Conservation (phyloP, 257 asterid species). For the Solanum virginianum region DNA sequence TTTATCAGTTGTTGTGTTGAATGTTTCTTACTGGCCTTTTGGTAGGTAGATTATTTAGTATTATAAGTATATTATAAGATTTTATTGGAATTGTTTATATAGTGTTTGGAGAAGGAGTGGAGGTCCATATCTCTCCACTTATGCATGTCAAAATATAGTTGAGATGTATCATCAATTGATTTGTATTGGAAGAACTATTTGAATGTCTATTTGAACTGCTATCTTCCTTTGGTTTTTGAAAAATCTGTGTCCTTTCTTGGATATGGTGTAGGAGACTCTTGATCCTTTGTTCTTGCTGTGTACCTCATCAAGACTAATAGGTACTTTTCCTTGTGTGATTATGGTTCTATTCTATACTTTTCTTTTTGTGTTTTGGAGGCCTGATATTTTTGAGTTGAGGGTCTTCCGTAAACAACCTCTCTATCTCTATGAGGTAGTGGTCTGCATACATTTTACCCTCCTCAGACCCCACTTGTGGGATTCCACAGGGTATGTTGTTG, state of each 20-base stretch:
- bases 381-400: too few species aligned
- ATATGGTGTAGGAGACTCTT: constrained; percentile 17
- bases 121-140: constrained; percentile 6
- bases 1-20: constrained; percentile 16
- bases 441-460: too few species aligned
- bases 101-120: constrained; percentile 19
- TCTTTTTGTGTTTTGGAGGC: neutral
- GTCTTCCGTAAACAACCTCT: too few species aligned
- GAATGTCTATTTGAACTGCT: constrained; percentile 9
- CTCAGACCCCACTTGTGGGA: too few species aligned
- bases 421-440: too few species aligned
- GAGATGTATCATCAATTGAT: constrained; percentile 9
- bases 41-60: constrained; percentile 28
- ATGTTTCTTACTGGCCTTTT: constrained; percentile 57
- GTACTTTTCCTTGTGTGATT: constrained; percentile 5
- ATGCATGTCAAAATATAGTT: constrained; percentile 3
- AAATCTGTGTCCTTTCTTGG: constrained; percentile 13
- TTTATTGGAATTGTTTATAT: neutral
- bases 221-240: neutral
- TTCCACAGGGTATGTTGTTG: too few species aligned
- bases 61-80: neutral
- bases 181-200: constrained; percentile 7
- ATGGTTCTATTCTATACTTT: neutral
- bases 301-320: constrained; percentile 11
- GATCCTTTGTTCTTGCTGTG: constrained; percentile 7